Evolutionary conservation across 176 grass and related monocot genomes (phyloP).

Genomic region (Triticum turgidum): DNA sequence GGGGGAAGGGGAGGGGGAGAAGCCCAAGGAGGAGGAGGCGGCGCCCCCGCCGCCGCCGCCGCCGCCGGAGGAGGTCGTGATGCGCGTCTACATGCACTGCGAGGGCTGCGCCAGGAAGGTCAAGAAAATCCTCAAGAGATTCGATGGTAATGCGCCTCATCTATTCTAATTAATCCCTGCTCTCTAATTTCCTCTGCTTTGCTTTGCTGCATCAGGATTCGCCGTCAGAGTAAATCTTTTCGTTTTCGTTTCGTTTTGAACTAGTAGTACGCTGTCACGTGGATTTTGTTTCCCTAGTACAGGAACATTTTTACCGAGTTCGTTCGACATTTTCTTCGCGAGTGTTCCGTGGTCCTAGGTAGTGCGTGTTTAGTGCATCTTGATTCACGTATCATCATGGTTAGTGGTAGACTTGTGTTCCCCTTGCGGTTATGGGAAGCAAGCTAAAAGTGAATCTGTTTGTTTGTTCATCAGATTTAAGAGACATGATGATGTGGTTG

Average conservation of each 20-base stretch:
- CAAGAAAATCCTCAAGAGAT: slow-evolving; percentile 69
- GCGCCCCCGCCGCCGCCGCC: slow-evolving; percentile 39
- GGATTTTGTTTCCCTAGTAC: not conserved
- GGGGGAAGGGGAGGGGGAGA: slow-evolving; percentile 26
- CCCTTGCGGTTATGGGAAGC: not conserved
- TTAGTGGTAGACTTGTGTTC: not conserved
- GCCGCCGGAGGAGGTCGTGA: slow-evolving; percentile 89
- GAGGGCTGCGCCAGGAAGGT: slow-evolving; percentile 91
- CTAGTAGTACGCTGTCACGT: not conserved
- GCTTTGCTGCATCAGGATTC: slow-evolving; percentile 7
- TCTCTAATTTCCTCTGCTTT: not conserved
- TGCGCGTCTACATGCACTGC: slow-evolving; percentile 99
- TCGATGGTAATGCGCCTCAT: slow-evolving; percentile 57
- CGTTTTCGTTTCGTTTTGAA: not conserved
- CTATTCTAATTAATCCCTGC: not conserved
- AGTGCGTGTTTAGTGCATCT: not conserved
- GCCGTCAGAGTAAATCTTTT: not conserved
- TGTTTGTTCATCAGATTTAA: not conserved
- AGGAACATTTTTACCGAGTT: not conserved
- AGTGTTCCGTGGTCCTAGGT: not conserved
- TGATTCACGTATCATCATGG: not conserved
- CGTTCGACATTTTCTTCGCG: not conserved
- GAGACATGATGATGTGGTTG: not conserved
- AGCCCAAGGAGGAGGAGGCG: slow-evolving; percentile 19
- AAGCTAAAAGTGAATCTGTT: not conserved